Conservation (phyloP, 306 rosid species). For the Lathyrus sativus region DNA sequence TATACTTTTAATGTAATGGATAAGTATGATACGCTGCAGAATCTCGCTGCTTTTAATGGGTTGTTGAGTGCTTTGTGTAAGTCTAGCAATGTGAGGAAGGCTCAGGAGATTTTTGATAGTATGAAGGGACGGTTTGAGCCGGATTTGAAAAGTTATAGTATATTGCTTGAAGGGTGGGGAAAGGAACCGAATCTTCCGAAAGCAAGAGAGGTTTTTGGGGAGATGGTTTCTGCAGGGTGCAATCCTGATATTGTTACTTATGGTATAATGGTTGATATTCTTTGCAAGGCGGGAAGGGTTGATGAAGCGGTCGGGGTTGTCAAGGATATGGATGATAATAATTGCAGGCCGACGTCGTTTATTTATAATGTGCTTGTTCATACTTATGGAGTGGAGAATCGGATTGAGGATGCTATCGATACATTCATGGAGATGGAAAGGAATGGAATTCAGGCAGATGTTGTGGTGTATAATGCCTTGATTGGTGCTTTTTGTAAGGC, state of each 20-base stretch:
- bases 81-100: constrained; percentile 88
- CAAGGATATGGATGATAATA: constrained; percentile 61
- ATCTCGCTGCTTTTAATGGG: constrained; percentile 78
- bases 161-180: constrained; percentile 89
- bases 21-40: constrained; percentile 57
- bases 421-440: constrained; percentile 76
- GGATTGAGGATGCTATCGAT: constrained; percentile 83
- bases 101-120: constrained; percentile 79
- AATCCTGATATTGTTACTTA: constrained; percentile 80
- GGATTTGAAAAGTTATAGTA: constrained; percentile 73
- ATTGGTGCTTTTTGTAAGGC: constrained; percentile 70
- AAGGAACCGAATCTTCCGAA: constrained; percentile 79
- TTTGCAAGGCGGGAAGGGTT: constrained; percentile 83
- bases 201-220: constrained; percentile 72
- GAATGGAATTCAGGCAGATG: constrained; percentile 64
- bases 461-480: constrained; percentile 79
- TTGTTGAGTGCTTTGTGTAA: constrained; percentile 78
- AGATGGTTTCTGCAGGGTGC: constrained; percentile 71
- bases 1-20: constrained; percentile 87
- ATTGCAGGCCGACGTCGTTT: constrained; percentile 68
- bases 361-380: constrained; percentile 77
- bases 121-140: constrained; percentile 66
- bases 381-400: constrained; percentile 71
- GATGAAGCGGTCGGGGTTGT: constrained; percentile 80
- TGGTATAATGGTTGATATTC: constrained; percentile 82